Conservation (phyloP, 176 grass and related monocot species). For the Raddia distichophylla region DNA sequence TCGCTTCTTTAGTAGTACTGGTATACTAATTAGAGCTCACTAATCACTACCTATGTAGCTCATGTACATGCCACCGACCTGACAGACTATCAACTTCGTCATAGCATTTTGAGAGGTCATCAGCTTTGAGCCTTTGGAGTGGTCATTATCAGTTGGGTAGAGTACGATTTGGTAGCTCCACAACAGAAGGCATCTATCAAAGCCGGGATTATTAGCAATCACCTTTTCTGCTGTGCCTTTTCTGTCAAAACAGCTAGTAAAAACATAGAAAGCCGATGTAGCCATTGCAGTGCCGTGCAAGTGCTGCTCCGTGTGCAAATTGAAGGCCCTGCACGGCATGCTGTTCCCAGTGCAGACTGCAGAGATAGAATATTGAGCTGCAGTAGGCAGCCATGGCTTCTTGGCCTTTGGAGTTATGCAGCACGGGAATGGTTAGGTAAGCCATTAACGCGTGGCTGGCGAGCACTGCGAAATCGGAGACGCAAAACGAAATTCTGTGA, state of each 20-base stretch:
- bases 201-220: neutral
- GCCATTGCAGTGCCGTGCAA: neutral
- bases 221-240: neutral
- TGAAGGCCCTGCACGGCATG: neutral
- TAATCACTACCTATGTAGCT: too few species aligned
- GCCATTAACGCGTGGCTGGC: neutral
- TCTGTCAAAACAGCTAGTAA: neutral
- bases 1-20: too few species aligned
- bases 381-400: neutral
- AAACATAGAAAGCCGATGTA: neutral
- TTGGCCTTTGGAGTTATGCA: slow-evolving; percentile 37
- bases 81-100: neutral
- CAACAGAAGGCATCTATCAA: neutral
- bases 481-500: neutral
- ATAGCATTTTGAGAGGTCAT: neutral
- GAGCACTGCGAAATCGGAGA: neutral
- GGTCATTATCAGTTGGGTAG: neutral
- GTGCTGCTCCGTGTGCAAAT: neutral
- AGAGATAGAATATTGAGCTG: neutral
- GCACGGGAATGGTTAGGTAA: slow-evolving; percentile 23
- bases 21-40: neutral
- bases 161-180: neutral
- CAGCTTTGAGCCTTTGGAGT: neutral
- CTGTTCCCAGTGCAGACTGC: neutral
- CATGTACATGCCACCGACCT: neutral